Evolutionary conservation across 2,329 filamentous ascomycete genomes (phyloP).

Genomic region (Claviceps fusiformis): DNA sequence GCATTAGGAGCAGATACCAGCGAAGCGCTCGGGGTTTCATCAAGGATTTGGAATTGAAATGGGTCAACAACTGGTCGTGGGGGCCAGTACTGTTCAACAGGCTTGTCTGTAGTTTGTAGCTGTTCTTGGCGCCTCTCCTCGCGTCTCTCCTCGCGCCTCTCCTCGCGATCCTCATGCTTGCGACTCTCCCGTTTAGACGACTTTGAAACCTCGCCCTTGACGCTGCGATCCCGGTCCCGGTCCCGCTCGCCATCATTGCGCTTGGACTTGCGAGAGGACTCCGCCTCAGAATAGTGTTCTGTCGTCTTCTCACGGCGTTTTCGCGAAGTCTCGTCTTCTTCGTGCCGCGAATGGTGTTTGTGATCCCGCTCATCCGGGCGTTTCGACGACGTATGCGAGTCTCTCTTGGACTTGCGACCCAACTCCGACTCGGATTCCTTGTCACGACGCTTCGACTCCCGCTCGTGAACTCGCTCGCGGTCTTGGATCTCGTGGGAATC

Average conservation of each 20-base stretch:
- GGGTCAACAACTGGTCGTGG: slow-evolving; percentile 29
- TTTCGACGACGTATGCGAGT: slow-evolving; percentile 15
- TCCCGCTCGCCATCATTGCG: slow-evolving; percentile 17
- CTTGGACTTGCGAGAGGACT: slow-evolving; percentile 9
- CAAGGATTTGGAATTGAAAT: slow-evolving; percentile 43
- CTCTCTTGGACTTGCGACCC: slow-evolving; percentile 16
- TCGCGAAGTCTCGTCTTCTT: slow-evolving; percentile 18
- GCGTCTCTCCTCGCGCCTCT: slow-evolving; percentile 11
- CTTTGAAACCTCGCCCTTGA: slow-evolving; percentile 12
- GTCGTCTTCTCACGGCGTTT: slow-evolving; percentile 16
- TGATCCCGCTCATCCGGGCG: slow-evolving; percentile 16
- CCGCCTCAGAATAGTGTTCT: slow-evolving; percentile 12
- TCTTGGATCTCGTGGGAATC: slow-evolving; percentile 4
- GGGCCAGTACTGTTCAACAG: slow-evolving; percentile 4
- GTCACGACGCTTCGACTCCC: slow-evolving; percentile 12
- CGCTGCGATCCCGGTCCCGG: slow-evolving; percentile 13
- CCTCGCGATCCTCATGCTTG: slow-evolving; percentile 13
- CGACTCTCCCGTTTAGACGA: slow-evolving; percentile 12
- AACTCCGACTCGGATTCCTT: slow-evolving; percentile 9
- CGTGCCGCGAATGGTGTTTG: slow-evolving; percentile 18
- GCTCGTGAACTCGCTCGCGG: slow-evolving; percentile 11
- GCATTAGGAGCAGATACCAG: neutral
- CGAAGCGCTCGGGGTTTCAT: slow-evolving; percentile 24
- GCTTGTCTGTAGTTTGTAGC: slow-evolving; percentile 14
- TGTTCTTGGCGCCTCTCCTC: slow-evolving; percentile 6